These are phyloP conservation scores for Pseudopyricularia javanii DNA, from an alignment of 2,329 filamentous ascomycete species.

Conservation along the genomic window DNA sequence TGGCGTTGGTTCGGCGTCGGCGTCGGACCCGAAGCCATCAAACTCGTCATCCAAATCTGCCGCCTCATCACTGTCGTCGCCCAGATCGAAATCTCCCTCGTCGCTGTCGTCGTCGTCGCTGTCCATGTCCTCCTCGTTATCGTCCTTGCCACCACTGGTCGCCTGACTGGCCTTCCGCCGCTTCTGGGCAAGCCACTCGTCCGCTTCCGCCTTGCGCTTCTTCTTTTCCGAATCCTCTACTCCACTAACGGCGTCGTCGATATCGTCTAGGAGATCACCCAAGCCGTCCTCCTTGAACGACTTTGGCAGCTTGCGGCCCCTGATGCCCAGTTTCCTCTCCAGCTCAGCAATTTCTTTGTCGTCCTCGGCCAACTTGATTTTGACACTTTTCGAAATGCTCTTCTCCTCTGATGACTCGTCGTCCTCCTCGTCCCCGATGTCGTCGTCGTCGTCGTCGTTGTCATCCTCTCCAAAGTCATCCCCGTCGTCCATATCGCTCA, in stretches of 20 bases:
- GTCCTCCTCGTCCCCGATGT: conserved; percentile 10
- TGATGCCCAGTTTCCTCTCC: conserved; percentile 79
- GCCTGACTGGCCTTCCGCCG: conserved; percentile 29
- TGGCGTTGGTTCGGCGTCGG: conserved; percentile 5
- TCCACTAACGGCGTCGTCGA: conserved; percentile 30
- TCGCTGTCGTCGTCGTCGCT: conserved; percentile 13
- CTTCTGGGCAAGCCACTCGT: conserved; percentile 49
- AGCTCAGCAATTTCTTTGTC: conserved; percentile 80
- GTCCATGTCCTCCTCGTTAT: conserved; percentile 11
- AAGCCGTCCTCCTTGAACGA: conserved; percentile 73
- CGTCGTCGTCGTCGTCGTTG: conserved; percentile 12
- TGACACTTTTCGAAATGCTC: conserved; percentile 25
- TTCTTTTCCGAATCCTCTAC: conserved; percentile 31
- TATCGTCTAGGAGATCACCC: conserved; percentile 60
- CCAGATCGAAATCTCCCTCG: conserved; percentile 1
- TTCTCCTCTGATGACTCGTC: conserved; percentile 7
- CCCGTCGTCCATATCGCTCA: conserved; percentile 11
- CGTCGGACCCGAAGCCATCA: conserved; percentile 24
- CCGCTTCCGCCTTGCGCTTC: conserved; percentile 46
- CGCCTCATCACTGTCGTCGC: conserved; percentile 14
- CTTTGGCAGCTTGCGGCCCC: conserved; percentile 61
- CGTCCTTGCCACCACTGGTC: conserved; percentile 14
- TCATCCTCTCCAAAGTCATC: conserved; percentile 11
- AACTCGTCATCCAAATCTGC: conserved; percentile 22
- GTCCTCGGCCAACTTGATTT: conserved; percentile 60